A percentile compares a stretch with the other conserved stretches of the same genome.
Evolutionary conservation across 2,329 filamentous ascomycete genomes (phyloP).

Genomic region (Grosmannia huntii): DNA sequence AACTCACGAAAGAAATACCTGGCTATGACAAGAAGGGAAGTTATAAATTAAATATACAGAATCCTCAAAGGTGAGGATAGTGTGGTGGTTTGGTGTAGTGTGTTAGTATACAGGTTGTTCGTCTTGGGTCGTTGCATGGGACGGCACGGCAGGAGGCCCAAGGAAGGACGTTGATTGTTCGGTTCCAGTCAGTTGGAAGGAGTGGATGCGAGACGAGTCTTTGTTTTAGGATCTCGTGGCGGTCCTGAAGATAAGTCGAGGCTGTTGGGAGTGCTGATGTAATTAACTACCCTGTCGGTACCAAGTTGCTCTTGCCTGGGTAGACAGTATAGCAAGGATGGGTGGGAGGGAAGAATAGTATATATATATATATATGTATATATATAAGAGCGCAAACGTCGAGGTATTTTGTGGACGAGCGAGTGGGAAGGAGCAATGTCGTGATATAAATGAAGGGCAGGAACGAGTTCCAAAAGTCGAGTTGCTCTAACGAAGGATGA

Average conservation of each 20-base stretch:
- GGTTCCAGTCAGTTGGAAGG: slow-evolving; percentile 22
- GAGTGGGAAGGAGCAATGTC: slow-evolving; percentile 5
- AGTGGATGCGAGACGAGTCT: slow-evolving; percentile 29
- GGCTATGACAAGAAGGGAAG: slow-evolving; percentile 13
- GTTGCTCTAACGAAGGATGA: slow-evolving; percentile 29
- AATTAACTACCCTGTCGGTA: slow-evolving; percentile 13
- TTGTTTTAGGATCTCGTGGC: background rate
- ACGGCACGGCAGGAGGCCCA: slow-evolving; percentile 22
- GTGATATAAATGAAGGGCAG: slow-evolving; percentile 29
- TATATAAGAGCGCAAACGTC: background rate
- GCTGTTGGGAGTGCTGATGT: slow-evolving; percentile 16
- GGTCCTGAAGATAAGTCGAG: background rate
- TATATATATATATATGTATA: background rate
- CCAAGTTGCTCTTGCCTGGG: slow-evolving; percentile 6
- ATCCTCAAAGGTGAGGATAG: background rate
- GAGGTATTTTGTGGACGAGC: background rate
- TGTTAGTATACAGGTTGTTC: slow-evolving; percentile 16
- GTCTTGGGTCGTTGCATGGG: slow-evolving; percentile 12
- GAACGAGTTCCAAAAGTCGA: slow-evolving; percentile 30
- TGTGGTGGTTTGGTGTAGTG: background rate
- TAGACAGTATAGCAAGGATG: background rate
- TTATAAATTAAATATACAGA: slow-evolving; percentile 9
- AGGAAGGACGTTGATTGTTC: slow-evolving; percentile 22
- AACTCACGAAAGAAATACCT: background rate
- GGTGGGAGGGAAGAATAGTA: background rate